Base-by-base conservation (phyloP, 2,329 filamentous ascomycete species). In the Colletotrichum sp. region DNA sequence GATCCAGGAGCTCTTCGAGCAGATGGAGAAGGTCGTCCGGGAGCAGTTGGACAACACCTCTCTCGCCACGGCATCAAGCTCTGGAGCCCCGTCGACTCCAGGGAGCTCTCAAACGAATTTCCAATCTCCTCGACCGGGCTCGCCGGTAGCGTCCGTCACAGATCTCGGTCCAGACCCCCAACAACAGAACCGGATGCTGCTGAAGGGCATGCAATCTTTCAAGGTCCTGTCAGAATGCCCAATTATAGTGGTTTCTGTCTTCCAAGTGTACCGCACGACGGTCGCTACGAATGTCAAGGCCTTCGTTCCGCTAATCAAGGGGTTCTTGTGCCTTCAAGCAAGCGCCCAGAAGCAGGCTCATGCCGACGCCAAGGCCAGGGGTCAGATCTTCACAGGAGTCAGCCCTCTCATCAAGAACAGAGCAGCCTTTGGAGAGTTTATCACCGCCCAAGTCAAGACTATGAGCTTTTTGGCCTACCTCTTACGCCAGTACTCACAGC, bases 391-490 rank as follows among this genome's bases (percentile, higher is more conserved):
- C 80, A 97, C 95, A 0, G 96, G 97, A 3, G 95, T 99, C 67
- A 98, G 95, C 84, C 94, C 94, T 62, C 94, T 95, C 72, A 98
- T 99, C 80, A 96, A 95, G 84, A 98, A 98, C 79, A 90, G 96
- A 71, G 94, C 94, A 15, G 96, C 96, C 1, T 99, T 98, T 85
- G 97, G 96, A 43, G 97, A 99, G 79, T 98, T 98, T 77, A 97
- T 99, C 76, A 98, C 95, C 0, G 95, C 96, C 2, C 97, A 99
- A 82, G 97, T 99, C 18, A 98, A 99, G 87, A 98, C 96, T 0
- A 98, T 99, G 96, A 98, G 96, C 79, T 99, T 99, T 79, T 83
- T 99, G 77, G 97, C 97, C 2, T 99, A 98, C 80, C 86, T 99
- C 1, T 89, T 99, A 15, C 89, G 97, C 57, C 93, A 97, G 62